Base-by-base conservation (phyloP, 163 green algal genomes). In the Volvox carteri region DNA sequence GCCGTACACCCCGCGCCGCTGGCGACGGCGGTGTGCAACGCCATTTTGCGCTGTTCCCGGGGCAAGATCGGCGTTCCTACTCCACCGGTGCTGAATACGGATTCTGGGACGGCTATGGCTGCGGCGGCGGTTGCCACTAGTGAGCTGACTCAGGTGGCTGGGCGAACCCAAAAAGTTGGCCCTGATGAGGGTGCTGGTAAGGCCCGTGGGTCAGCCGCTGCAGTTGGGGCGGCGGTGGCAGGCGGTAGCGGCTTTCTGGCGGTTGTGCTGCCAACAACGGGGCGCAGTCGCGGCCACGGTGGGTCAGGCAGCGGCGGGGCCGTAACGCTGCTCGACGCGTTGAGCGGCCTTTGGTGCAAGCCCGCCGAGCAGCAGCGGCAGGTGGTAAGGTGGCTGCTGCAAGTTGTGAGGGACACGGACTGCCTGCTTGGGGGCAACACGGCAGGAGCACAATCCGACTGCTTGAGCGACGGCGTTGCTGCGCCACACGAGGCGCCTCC, bases 321-420 rank as follows among this genome's bases (percentile, higher is more conserved):
- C 4, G 41, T 48, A 41, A 77, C 58, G 58, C 58, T 86, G 41
- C 42, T 25, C 12, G 78, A 86, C 14, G 58, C 50, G 19, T 5
- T 86, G 41, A 16, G 25, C 2, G 35, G 14, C 4, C 28, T 86
- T 56, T 86, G 78, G 78, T 86, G 78, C 30, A 52, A 74, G 39
- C 58, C 78, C 0, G 33, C 30, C 2, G 78, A 86, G 58, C 78
- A 77, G 58, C 78, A 86, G 58, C 78, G 78, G 39, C 78, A 86
- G 78, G 1, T 77, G 78, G 25, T 76, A 11, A 54, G 30, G 41
- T 86, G 78, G 78, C 39, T 86, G 78, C 35, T 86, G 56, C 78
- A 86, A 58, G 56, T 86, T 12, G 58, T 56, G 25, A 16, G 39
- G 28, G 78, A 86, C 19, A 46, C 58, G 25, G 78, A 86, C 42